Percentiles rank a stretch among this genome's conserved stretches.
Evolutionary conservation across 2,329 filamentous ascomycete genomes (phyloP).

Genomic region (Teratosphaeria nubilosa): DNA sequence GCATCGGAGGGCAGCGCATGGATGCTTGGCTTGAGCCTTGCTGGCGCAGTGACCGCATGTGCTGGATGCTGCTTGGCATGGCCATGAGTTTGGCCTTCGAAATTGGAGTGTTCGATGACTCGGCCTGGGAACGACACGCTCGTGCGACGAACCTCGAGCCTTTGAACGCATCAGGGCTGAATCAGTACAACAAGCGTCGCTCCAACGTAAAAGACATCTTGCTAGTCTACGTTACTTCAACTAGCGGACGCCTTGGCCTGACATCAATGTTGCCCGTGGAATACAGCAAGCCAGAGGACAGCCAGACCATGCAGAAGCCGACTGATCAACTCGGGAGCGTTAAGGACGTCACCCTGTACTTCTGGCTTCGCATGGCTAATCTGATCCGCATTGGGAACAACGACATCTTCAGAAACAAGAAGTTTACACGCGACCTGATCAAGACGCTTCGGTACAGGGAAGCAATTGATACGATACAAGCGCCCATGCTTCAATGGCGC

Average conservation of each 20-base stretch:
- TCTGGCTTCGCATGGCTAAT: constrained; percentile 88
- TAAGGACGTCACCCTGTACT: constrained; percentile 57
- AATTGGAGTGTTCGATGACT: constrained; percentile 87
- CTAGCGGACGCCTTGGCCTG: constrained; percentile 84
- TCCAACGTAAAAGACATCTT: constrained; percentile 76
- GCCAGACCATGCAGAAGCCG: constrained; percentile 18
- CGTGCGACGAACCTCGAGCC: constrained; percentile 31
- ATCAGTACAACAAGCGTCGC: constrained; percentile 65
- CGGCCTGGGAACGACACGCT: constrained; percentile 50
- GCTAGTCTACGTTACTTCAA: constrained; percentile 83
- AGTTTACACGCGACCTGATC: constrained; percentile 82
- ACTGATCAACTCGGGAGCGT: constrained; percentile 20
- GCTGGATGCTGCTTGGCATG: constrained; percentile 92
- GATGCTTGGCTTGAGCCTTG: constrained; percentile 95
- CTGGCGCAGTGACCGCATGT: constrained; percentile 86
- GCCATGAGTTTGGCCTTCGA: constrained; percentile 86
- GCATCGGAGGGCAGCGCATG: constrained; percentile 73
- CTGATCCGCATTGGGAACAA: constrained; percentile 88
- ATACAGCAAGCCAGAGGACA: constrained; percentile 28
- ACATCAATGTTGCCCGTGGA: constrained; percentile 75
- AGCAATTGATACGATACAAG: constrained; percentile 70
- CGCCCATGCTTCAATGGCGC: constrained; percentile 68
- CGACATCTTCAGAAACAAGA: constrained; percentile 73
- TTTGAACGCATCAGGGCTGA: constrained; percentile 49
- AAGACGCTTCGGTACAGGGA: constrained; percentile 75